phyloP scores from a whole-genome alignment of 306 rosid genomes.

The Hippophae gyantsensis region DNA sequence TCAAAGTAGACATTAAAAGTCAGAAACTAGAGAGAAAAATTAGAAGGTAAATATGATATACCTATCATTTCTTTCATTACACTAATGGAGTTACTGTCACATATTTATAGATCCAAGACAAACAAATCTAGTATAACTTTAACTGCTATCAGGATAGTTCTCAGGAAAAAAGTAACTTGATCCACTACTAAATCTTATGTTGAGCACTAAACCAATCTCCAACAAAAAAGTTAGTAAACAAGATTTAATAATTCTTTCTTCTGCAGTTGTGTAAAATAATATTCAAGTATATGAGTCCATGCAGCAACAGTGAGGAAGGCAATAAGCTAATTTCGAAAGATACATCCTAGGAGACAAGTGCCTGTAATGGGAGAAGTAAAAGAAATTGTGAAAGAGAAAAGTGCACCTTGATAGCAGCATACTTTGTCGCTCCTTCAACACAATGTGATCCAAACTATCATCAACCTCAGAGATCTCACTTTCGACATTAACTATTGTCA shows the following conservation, averaged over 20 bases:
- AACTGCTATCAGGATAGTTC: too few species aligned
- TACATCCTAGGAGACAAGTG: neutral
- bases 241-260: conserved; percentile 16
- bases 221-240: too few species aligned
- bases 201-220: too few species aligned
- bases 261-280: conserved; percentile 22
- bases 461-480: conserved; percentile 29
- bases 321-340: neutral
- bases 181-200: too few species aligned
- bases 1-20: conserved; percentile 29
- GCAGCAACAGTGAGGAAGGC: too few species aligned
- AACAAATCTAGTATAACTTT: too few species aligned
- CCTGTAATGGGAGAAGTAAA: neutral
- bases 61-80: too few species aligned
- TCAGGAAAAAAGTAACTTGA: too few species aligned
- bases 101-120: too few species aligned
- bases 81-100: too few species aligned
- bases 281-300: neutral
- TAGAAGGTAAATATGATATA: too few species aligned
- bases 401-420: conserved; percentile 57
- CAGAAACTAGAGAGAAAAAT: neutral
- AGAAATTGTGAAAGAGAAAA: conserved; percentile 15
- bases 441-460: conserved; percentile 57
- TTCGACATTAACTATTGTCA: conserved; percentile 21
- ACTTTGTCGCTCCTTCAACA: conserved; percentile 54